Base-by-base conservation (phyloP, 2,329 filamentous ascomycete species). In the Aspergillus neoniger region DNA sequence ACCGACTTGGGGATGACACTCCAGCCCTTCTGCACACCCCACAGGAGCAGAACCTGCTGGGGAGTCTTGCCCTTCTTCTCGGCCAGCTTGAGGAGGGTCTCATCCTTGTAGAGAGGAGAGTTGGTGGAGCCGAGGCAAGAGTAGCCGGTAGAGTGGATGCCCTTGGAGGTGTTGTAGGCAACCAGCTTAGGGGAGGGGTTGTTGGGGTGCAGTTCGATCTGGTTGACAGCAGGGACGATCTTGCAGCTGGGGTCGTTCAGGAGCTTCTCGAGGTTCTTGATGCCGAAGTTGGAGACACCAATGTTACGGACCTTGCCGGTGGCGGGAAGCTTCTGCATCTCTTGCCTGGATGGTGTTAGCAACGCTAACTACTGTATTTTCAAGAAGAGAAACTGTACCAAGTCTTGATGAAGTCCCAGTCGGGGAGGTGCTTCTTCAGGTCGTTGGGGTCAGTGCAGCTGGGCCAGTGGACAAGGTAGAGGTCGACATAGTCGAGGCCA, bases 1-100 rank as follows among this genome's bases (percentile, higher is more conserved):
- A 93, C 89, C 55, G 86, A 90, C 84, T 96, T 96, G 70, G 91
- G 91, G 70, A 96, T 92, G 55, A 96, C 91, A 66, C 86, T 90
- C 82, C 88, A 91, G 61, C 89, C 91, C 73, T 92, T 88, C 75
- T 90, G 86, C 58, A 96, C 79, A 65, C 91, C 91, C 91, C 91
- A 96, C 69, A 87, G 81, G 38, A 86, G 75, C 25, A 83, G 79
- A 6, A 83, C 79, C 69, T 86, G 83, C 54, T 84, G 82, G 17
- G 82, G 81, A 38, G 75, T 80, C 75, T 85, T 85, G 68, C 77
- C 76, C 68, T 85, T 81, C 69, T 83, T 85, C 73, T 84, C 80
- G 14, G 81, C 84, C 55, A 86, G 76, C 70, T 81, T 75, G 30
- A 78, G 75, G n/a, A 86, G 73, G 2, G 77, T 78, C 0, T 79